Evolutionary conservation across 192 early-diverging fungal genomes (phyloP).

Genomic region (Chytriomyces hyalinus): DNA sequence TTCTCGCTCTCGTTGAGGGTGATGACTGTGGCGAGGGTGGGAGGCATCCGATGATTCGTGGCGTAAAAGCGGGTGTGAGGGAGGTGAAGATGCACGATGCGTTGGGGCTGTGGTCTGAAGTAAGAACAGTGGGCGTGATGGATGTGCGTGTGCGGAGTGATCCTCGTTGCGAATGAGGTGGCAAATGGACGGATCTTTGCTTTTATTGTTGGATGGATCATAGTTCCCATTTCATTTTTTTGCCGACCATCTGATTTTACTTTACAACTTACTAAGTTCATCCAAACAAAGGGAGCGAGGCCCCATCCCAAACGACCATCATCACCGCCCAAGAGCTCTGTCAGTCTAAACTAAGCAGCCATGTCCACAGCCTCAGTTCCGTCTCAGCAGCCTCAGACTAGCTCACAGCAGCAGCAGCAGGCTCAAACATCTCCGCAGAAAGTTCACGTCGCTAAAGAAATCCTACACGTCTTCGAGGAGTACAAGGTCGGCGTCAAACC

Average conservation of each 20-base stretch:
- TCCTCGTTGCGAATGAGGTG: too few species aligned
- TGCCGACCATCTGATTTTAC: too few species aligned
- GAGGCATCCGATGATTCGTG: too few species aligned
- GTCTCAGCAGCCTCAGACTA: too few species aligned
- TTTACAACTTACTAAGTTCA: too few species aligned
- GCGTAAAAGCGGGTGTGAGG: neutral
- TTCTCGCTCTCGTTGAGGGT: conserved; percentile 64
- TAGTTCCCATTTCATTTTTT: too few species aligned
- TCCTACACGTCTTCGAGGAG: conserved; percentile 34
- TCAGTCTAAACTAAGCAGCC: neutral
- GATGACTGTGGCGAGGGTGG: neutral
- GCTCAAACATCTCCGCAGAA: neutral
- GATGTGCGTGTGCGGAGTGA: too few species aligned
- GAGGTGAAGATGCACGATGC: neutral
- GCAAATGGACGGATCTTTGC: too few species aligned
- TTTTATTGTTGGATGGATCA: too few species aligned
- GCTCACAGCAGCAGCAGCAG: neutral
- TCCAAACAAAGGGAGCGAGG: too few species aligned
- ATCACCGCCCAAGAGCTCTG: neutral
- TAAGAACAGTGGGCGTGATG: too few species aligned
- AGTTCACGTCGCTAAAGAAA: conserved; percentile 31
- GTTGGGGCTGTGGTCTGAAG: neutral
- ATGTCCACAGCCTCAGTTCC: neutral
- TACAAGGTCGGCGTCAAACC: conserved; percentile 33
- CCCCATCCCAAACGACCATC: neutral